Percentiles rank a stretch among this genome's conserved stretches.
Conservation (phyloP, 148 eudicot species). For the Oxyria digyna region DNA sequence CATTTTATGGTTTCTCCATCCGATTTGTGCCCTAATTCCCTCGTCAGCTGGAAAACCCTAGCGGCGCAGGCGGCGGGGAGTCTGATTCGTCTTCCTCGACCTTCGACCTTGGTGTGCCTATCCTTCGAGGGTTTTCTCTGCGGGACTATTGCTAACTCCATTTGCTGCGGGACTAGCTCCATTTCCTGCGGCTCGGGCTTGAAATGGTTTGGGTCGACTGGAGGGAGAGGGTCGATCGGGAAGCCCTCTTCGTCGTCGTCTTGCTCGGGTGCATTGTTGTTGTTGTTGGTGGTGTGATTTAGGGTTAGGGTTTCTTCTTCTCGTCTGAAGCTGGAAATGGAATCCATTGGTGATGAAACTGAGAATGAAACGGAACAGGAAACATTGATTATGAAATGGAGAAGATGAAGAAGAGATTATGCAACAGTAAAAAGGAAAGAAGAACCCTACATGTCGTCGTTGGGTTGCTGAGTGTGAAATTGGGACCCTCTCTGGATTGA, state of each 20-base stretch:
- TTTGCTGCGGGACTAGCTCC: slow-evolving; percentile 5
- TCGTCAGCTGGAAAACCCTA: slow-evolving; percentile 71
- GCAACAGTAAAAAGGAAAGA: slow-evolving; percentile 10
- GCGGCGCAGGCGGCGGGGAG: slow-evolving; percentile 94
- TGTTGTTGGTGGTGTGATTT: not conserved
- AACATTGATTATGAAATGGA: slow-evolving; percentile 4
- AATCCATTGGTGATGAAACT: slow-evolving; percentile 17
- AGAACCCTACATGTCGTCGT: slow-evolving; percentile 43
- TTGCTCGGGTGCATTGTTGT: slow-evolving; percentile 9
- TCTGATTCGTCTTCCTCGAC: slow-evolving; percentile 72
- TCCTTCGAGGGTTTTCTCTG: slow-evolving; percentile 60
- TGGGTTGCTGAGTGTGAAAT: slow-evolving; percentile 10
- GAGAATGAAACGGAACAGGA: slow-evolving; percentile 8
- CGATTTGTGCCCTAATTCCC: slow-evolving; percentile 73
- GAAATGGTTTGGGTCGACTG: slow-evolving; percentile 20
- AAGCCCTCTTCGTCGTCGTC: slow-evolving; percentile 1
- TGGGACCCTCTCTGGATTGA: slow-evolving; percentile 23
- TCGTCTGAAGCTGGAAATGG: slow-evolving; percentile 8
- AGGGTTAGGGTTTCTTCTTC: slow-evolving; percentile 7
- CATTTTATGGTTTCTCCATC: slow-evolving; percentile 79
- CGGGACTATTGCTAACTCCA: not conserved
- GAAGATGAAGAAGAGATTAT: slow-evolving; percentile 24
- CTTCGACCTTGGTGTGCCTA: slow-evolving; percentile 89
- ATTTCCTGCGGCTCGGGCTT: slow-evolving; percentile 47
- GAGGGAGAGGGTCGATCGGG: slow-evolving; percentile 23